Base-by-base conservation (phyloP, 164 flowering plant genomes). In the Protea cynaroides region DNA sequence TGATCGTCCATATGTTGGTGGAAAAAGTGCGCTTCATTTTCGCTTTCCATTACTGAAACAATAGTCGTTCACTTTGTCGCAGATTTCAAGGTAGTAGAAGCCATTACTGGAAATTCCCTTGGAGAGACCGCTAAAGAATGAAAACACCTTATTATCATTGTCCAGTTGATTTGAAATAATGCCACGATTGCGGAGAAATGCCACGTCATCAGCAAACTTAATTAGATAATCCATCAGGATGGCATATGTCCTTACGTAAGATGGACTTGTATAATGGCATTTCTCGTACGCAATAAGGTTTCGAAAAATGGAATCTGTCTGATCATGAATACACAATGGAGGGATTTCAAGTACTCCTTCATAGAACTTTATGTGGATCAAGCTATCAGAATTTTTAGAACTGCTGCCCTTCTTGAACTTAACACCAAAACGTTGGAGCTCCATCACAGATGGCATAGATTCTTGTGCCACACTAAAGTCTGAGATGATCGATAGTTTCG, bases 261-360 rank as follows among this genome's bases (percentile, higher is more conserved):
- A 9, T 21, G 14, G 6, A 22, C 6, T 5, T 1, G 1, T 50
- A 37, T 13, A 5, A 18, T 10, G 50, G 13, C 52, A 24, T 0
- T 61, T 63, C 61, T 81, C 81, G 0, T 52, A 55, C 0, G 79
- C 82, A 29, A 29, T 29, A 15, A 79, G 58, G 22, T 81, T 81
- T 60, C 76, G 51, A 10, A 81, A n/a, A 21, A 75, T 51, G 2
- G 25, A 22, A 19, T 71, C 65, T 8, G 76, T 69, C n/a, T 40
- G 29, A 0, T 37, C 51, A 19, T 43, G 37, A 15, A 79, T 44
- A 7, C 10, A 0, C 1, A 81, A 2, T 17, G 59, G 64, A 9
- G 82, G 82, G 58, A 81, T 75, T 59, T 64, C 44, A 1, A 79
- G 36, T 11, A 72, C 66, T 1, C 84, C 81, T 7, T 71, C 34